Evolutionary conservation across 225 moss, liverwort and hornwort species (phyloP).

Genomic region (Physcomitrellopsis africana): DNA sequence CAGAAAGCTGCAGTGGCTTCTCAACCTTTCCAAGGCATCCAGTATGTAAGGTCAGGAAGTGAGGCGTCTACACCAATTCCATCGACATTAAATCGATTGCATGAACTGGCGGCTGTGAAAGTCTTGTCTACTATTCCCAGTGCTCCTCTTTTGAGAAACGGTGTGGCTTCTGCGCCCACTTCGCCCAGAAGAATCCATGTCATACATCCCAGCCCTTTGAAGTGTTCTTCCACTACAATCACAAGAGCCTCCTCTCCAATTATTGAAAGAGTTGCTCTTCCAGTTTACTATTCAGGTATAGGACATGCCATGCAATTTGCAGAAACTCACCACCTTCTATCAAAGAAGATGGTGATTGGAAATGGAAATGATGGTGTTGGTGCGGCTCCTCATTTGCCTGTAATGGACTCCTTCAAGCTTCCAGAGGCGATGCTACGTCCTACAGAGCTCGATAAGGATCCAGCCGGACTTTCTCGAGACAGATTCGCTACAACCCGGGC

Average conservation of each 20-base stretch:
- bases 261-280: constrained; percentile 9
- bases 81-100: constrained; percentile 26
- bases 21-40: constrained; percentile 41
- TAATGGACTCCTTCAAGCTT: constrained; percentile 18
- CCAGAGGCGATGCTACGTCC: constrained; percentile 13
- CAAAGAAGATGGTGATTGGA: constrained; percentile 31
- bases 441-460: constrained; percentile 20
- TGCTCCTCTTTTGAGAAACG: constrained; percentile 50
- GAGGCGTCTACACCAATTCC: constrained; percentile 30
- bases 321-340: constrained; percentile 49
- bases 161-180: constrained; percentile 46
- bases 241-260: constrained; percentile 27
- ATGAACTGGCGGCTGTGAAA: constrained; percentile 14
- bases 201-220: constrained; percentile 36
- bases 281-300: constrained; percentile 16
- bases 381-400: constrained; percentile 12
- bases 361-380: neutral
- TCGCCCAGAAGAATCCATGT: constrained; percentile 40
- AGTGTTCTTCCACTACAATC: constrained; percentile 12
- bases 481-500: neutral
- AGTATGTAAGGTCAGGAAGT: constrained; percentile 34
- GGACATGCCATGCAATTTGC: constrained; percentile 33
- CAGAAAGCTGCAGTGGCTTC: constrained; percentile 29
- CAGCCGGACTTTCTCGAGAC: constrained; percentile 11
- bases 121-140: constrained; percentile 40